Percentiles rank a stretch among this genome's conserved stretches.
Conservation (phyloP, 2,329 filamentous ascomycete genomes). For the Cladosporium sp. region DNA sequence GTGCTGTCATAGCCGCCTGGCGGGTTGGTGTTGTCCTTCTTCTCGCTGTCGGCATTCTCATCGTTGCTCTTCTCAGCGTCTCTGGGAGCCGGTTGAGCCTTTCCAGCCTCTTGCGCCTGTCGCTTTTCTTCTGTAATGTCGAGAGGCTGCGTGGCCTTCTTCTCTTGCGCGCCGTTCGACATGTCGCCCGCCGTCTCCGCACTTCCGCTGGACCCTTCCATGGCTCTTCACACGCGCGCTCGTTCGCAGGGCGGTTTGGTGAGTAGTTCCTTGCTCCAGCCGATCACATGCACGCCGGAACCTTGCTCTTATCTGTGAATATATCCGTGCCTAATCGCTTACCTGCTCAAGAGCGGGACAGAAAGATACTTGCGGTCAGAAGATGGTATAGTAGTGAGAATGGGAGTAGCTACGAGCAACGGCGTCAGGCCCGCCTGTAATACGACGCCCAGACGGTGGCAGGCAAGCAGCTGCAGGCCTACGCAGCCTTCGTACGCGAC, state of each 20-base stretch:
- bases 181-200: background rate
- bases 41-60: conserved; percentile 18
- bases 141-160: background rate
- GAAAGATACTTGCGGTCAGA: background rate
- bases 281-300: background rate
- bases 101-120: conserved; percentile 22
- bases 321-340: background rate
- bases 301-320: conserved; percentile 1
- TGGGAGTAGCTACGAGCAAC: background rate
- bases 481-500: conserved; percentile 1
- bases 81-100: background rate
- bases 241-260: background rate
- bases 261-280: background rate
- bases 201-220: conserved; percentile 2
- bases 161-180: background rate
- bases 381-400: background rate
- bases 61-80: conserved; percentile 12
- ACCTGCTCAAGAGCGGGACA: background rate
- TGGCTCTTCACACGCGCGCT: conserved; percentile 5
- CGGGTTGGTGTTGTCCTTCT: conserved; percentile 47
- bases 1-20: conserved; percentile 79
- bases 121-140: conserved; percentile 20
- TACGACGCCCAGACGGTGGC: background rate
- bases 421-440: background rate
- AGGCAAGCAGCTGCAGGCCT: background rate